Evolutionary conservation across 2,329 filamentous ascomycete genomes (phyloP), one percentile per base, ranked within the genome.

Genomic region (Hypomyces rosellus): DNA sequence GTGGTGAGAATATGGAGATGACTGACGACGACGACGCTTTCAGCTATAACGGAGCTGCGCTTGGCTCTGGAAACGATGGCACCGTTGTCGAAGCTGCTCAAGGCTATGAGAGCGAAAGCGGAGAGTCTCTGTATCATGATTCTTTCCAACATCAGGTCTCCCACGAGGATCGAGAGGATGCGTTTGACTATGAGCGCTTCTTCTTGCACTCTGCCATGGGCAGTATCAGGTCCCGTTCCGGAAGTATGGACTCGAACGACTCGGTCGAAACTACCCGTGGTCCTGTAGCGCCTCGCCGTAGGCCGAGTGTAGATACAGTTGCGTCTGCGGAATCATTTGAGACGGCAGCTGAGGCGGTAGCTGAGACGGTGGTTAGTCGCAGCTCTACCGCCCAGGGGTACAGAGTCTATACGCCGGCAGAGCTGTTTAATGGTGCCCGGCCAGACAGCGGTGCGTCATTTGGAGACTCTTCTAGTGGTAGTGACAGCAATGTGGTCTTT

Each of bases 171-270:
- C 86, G 92, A 16, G 85, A 91, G 57, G 92, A 97, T 66, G 91
- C 91, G 1, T 97, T 97, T 62, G 92, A 97, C 65, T 97, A 97
- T 55, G 88, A 96, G 66, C 85, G 95, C 64, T 96, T 96, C 70
- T 96, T 96, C 66, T 76, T 96, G 13, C 90, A 96, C 66, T 95
- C 89, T 58, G 89, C 90, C 11, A 85, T 96, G 78, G 90, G 89
- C 5, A 89, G 79, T 2, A 84, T 89, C 62, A 83, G 59, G 50
- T 55, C 66, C 5, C 81, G 80, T 57, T 66, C 63, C 39, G 73
- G 70, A 45, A 85, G 82, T 60, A 75, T 72, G 52, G 76, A 70
- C 58, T 85, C 82, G 0, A 78, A 80, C 39, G 77, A 74, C 51
- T 85, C 82, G 13, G 74, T 80, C 2, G 80, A 82, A 62, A 86